Evolutionary conservation across 805 yeast species (phyloP).

Genomic region (Candida tallmaniae): DNA sequence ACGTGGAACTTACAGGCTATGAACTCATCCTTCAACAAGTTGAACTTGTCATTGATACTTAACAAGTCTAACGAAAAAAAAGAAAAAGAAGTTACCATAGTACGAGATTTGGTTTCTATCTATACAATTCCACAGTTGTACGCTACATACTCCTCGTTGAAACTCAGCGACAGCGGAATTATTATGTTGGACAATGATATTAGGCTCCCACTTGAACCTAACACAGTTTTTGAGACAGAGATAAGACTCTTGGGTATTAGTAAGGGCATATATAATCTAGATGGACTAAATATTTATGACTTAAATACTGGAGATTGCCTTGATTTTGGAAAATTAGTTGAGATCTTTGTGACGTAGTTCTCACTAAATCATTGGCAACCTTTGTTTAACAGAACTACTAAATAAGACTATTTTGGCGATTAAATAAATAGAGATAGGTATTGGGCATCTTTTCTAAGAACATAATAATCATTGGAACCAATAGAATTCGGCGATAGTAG

Average conservation of each 20-base stretch:
- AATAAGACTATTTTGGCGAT: no score
- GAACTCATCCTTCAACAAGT: conserved; percentile 48
- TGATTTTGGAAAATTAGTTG: conserved; percentile 67
- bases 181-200: conserved; percentile 63
- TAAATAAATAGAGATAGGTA: no score
- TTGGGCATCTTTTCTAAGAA: no score
- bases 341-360: conserved; percentile 48
- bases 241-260: conserved; percentile 57
- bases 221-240: conserved; percentile 60
- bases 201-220: conserved; percentile 55
- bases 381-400: no score
- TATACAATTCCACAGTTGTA: conserved; percentile 21
- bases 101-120: conserved; percentile 10
- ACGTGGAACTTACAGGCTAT: conserved; percentile 64
- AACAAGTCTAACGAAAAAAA: conserved; percentile 1
- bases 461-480: no score
- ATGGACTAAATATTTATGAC: conserved; percentile 65
- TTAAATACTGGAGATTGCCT: conserved; percentile 58
- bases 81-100: not conserved
- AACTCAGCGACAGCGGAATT: conserved; percentile 50
- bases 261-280: conserved; percentile 59
- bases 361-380: no score
- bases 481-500: no score
- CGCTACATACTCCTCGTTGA: conserved; percentile 30
- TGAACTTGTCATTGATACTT: conserved; percentile 48